Evolutionary conservation across 305 asterid species (phyloP).

Genomic region (Rubia balearica): DNA sequence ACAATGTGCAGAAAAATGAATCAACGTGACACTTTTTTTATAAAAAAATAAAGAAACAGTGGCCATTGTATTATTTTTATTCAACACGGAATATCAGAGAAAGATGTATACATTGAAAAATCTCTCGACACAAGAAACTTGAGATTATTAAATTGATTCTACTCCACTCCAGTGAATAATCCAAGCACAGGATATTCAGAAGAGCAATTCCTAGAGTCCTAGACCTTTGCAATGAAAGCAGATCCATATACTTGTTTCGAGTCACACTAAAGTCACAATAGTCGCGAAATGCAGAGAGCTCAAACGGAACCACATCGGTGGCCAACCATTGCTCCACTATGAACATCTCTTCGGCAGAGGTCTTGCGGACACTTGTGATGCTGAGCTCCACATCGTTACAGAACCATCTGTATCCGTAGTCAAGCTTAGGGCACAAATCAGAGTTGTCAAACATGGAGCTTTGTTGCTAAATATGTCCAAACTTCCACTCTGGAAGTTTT

Average conservation of each 20-base stretch:
- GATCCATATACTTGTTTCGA: neutral
- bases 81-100: no score
- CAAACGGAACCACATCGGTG: conserved; percentile 16
- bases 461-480: conserved; percentile 55
- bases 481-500: conserved; percentile 46
- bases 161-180: no score
- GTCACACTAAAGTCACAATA: neutral
- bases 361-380: conserved; percentile 20
- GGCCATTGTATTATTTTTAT: no score
- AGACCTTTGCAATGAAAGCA: neutral
- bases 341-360: conserved; percentile 23
- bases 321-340: conserved; percentile 38
- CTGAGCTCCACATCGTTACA: conserved; percentile 36
- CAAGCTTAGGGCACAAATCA: conserved; percentile 3
- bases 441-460: conserved; percentile 6
- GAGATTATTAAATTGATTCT: no score
- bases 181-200: neutral
- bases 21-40: no score
- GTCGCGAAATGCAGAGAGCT: conserved; percentile 18
- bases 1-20: no score
- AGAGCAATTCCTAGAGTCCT: neutral
- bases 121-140: neutral
- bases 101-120: neutral
- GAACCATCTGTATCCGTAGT: conserved; percentile 41
- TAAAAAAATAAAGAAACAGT: no score